Conservation (phyloP, 2,329 filamentous ascomycete genomes). For the Calonectria multiphialidica region DNA sequence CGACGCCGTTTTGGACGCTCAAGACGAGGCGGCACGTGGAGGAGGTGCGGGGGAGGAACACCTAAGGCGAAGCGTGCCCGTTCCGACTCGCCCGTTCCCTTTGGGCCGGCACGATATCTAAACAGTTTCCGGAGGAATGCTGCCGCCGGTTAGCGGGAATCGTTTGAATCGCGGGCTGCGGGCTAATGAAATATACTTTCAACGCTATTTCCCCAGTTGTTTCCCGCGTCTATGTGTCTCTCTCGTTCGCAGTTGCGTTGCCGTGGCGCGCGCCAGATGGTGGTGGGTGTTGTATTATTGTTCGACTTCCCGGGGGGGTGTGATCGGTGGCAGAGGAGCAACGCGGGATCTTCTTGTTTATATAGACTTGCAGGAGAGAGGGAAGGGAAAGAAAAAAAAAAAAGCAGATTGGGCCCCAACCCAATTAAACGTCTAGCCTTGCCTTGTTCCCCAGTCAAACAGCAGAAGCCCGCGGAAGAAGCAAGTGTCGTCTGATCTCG, state of each 20-base stretch:
- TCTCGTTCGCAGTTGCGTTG: neutral
- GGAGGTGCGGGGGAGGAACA: conserved; percentile 2
- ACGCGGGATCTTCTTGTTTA: neutral
- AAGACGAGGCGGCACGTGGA: conserved; percentile 6
- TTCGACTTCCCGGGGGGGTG: neutral
- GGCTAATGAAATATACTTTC: conserved; percentile 6
- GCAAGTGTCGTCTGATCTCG: conserved; percentile 38
- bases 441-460: neutral
- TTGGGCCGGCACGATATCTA: conserved; percentile 8
- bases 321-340: no score
- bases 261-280: neutral
- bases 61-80: neutral
- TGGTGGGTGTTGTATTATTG: neutral
- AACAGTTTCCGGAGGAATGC: neutral
- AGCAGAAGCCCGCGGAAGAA: conserved; percentile 11
- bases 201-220: neutral
- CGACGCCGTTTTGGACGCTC: neutral
- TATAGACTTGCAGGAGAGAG: neutral
- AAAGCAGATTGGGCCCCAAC: neutral
- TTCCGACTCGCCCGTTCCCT: conserved; percentile 6
- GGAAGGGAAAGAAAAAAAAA: neutral
- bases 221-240: neutral
- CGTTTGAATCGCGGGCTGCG: neutral
- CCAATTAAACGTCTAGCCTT: neutral
- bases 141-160: neutral